A percentile compares a stretch with the other conserved stretches of the same genome.
phyloP scores from a whole-genome alignment of 2,329 filamentous ascomycete species.

The Talaromyces sp. region DNA sequence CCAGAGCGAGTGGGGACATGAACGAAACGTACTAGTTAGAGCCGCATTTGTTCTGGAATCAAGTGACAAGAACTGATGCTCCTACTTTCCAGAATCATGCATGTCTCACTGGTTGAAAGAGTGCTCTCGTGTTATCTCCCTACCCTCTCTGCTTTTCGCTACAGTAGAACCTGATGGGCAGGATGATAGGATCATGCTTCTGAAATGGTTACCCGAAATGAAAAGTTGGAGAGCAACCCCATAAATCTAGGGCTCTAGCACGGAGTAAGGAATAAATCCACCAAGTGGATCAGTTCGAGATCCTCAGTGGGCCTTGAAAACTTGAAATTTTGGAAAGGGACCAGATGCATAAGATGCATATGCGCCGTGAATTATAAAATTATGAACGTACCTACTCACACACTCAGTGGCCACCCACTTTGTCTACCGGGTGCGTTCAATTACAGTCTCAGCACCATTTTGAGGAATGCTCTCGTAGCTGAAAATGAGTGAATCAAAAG shows the following conservation, averaged over 20 bases:
- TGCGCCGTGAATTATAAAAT: no score
- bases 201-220: neutral
- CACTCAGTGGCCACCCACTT: no score
- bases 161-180: neutral
- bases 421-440: no score
- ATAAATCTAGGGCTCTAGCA: neutral
- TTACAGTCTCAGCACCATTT: no score
- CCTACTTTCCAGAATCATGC: neutral
- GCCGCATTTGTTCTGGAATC: constrained; percentile 2
- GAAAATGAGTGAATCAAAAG: no score
- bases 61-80: neutral
- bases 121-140: neutral
- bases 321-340: neutral
- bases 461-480: no score
- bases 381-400: no score
- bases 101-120: neutral
- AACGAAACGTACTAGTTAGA: neutral
- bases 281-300: neutral
- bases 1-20: neutral
- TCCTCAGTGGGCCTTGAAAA: neutral
- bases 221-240: neutral
- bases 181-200: neutral
- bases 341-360: no score
- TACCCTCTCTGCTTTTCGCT: neutral
- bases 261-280: neutral